These are phyloP conservation scores for Micractinium conductrix DNA, from an alignment of 139 green algal genomes.

Conservation along the genomic window DNA sequence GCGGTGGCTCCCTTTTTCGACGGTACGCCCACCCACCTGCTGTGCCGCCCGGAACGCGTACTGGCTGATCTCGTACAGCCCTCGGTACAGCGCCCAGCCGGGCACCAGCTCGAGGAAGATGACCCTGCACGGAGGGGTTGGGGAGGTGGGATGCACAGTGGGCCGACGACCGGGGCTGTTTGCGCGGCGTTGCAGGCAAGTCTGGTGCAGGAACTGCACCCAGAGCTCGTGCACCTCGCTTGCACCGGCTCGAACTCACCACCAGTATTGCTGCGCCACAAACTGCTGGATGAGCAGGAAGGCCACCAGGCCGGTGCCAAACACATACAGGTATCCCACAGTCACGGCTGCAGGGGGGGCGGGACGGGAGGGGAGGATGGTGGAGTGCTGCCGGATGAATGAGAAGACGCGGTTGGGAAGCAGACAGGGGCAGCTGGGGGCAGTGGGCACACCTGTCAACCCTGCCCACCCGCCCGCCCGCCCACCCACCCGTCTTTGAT, in stretches of 20 bases:
- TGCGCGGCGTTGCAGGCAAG: too few relatives aligned
- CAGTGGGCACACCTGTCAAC: not conserved
- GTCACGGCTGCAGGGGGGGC: slow-evolving; percentile 42
- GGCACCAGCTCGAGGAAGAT: slow-evolving; percentile 82
- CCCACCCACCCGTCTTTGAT: slow-evolving; percentile 58
- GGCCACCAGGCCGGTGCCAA: slow-evolving; percentile 68
- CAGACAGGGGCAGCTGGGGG: not conserved
- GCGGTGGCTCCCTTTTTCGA: too few relatives aligned
- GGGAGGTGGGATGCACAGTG: too few relatives aligned
- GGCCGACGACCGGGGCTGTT: too few relatives aligned
- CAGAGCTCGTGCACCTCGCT: too few relatives aligned
- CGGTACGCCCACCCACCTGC: slow-evolving; percentile 72
- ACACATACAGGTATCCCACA: slow-evolving; percentile 82
- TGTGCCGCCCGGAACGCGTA: slow-evolving; percentile 78
- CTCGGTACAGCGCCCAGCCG: slow-evolving; percentile 83
- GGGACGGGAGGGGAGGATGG: not conserved
- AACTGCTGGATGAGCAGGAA: slow-evolving; percentile 52
- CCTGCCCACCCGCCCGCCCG: not conserved
- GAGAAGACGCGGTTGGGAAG: not conserved
- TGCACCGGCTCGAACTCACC: too few relatives aligned
- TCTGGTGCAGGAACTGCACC: too few relatives aligned
- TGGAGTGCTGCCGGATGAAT: not conserved
- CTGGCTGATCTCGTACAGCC: slow-evolving; percentile 74
- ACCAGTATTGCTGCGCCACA: slow-evolving; percentile 47
- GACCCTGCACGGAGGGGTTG: slow-evolving; percentile 13